These are phyloP conservation scores for Komagataella populi DNA, from an alignment of 805 yeast species.

Conservation along the genomic window DNA sequence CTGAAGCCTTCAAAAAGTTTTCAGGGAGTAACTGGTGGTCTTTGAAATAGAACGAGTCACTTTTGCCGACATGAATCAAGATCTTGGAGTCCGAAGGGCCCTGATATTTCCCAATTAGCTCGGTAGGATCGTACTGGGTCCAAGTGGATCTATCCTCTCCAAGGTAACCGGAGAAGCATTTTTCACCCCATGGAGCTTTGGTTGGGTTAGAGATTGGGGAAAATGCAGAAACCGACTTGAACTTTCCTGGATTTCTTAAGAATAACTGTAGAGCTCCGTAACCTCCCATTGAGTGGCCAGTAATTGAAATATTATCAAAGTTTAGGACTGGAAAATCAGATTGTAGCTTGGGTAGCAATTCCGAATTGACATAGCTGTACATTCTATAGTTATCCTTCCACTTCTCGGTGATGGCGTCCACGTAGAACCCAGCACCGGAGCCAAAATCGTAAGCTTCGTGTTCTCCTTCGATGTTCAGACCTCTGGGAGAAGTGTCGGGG, in stretches of 20 bases:
- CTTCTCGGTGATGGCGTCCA: slow-evolving; percentile 67
- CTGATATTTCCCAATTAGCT: slow-evolving; percentile 42
- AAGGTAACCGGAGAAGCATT: slow-evolving; percentile 69
- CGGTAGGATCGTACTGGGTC: slow-evolving; percentile 76
- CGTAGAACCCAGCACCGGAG: slow-evolving; percentile 88
- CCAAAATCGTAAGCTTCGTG: slow-evolving; percentile 73
- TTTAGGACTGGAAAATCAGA: slow-evolving; percentile 35
- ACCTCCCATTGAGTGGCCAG: slow-evolving; percentile 99
- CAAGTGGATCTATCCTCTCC: slow-evolving; percentile 51
- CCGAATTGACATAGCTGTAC: slow-evolving; percentile 73
- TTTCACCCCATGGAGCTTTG: slow-evolving; percentile 76
- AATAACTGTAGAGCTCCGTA: slow-evolving; percentile 71
- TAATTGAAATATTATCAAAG: slow-evolving; percentile 51
- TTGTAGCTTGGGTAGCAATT: slow-evolving; percentile 44
- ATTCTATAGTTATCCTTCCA: slow-evolving; percentile 67
- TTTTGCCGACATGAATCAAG: slow-evolving; percentile 72
- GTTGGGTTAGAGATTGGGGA: slow-evolving; percentile 82
- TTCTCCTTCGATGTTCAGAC: slow-evolving; percentile 64
- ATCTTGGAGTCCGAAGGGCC: slow-evolving; percentile 39
- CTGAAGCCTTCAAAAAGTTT: slow-evolving; percentile 45
- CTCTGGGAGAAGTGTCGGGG: slow-evolving; percentile 97
- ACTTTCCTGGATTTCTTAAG: slow-evolving; percentile 56
- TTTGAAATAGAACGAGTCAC: slow-evolving; percentile 53
- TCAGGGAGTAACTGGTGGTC: slow-evolving; percentile 60
- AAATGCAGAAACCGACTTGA: slow-evolving; percentile 77